Conservation (phyloP, 345 rosid genomes). For the Eucalyptus sp. region DNA sequence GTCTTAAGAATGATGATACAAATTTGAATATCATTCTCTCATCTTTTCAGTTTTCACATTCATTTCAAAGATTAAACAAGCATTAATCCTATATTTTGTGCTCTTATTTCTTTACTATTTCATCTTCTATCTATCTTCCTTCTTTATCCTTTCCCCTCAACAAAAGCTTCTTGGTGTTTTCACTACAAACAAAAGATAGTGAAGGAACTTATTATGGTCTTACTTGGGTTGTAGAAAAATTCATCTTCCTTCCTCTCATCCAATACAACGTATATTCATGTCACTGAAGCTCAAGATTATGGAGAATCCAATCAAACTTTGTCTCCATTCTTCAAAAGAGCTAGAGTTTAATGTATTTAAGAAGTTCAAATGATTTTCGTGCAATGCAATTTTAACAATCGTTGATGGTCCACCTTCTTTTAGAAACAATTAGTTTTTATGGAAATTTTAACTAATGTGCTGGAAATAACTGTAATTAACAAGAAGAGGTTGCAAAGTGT, state of each 20-base stretch:
- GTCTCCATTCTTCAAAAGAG: background rate
- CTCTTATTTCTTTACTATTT: background rate
- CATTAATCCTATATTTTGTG: background rate
- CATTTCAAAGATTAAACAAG: background rate
- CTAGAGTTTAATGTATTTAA: background rate
- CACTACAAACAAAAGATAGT: background rate
- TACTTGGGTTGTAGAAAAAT: background rate
- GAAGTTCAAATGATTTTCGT: background rate
- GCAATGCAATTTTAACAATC: background rate
- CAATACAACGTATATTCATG: background rate
- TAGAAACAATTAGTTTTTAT: background rate
- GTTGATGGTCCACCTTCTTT: background rate
- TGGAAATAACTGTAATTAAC: background rate
- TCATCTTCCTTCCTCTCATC: background rate
- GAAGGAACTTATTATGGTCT: background rate
- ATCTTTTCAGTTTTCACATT: background rate
- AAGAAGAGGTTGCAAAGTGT: background rate
- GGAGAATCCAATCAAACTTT: background rate
- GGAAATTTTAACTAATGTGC: background rate
- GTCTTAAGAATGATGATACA: background rate
- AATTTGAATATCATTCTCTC: background rate
- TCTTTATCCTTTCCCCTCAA: background rate
- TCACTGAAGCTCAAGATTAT: background rate
- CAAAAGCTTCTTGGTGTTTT: background rate
- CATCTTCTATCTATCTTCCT: background rate